phyloP scores from a whole-genome alignment of 139 green algal species.

The Asterochloris sp. region DNA sequence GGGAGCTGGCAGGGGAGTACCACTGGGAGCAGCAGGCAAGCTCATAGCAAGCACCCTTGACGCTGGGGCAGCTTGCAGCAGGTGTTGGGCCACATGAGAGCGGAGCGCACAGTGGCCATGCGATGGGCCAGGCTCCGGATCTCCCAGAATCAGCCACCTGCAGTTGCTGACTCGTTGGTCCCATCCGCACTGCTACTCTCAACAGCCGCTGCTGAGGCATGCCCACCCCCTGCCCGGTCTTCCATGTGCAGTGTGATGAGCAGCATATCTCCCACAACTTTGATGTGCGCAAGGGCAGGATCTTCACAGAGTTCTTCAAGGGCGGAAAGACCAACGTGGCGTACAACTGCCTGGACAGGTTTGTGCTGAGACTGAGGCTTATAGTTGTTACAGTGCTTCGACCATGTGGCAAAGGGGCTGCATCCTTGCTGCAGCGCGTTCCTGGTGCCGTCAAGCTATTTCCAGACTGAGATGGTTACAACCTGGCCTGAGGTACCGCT shows the following conservation, averaged over 20 bases:
- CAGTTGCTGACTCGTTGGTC: neutral
- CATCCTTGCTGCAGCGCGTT: too few species aligned
- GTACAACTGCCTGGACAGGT: slow-evolving; percentile 77
- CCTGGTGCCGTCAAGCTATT: neutral
- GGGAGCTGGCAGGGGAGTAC: slow-evolving; percentile 77
- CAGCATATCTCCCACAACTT: slow-evolving; percentile 53
- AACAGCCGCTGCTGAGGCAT: neutral
- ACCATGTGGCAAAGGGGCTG: neutral
- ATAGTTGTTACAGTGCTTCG: neutral
- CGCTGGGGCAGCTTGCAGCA: neutral
- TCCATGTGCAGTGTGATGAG: slow-evolving; percentile 30
- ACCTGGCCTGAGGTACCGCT: too few species aligned
- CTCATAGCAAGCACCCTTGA: neutral
- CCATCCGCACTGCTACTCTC: neutral
- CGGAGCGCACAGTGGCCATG: too few species aligned
- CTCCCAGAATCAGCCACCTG: too few species aligned
- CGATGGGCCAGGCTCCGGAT: too few species aligned
- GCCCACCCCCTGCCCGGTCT: neutral
- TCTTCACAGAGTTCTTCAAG: slow-evolving; percentile 64
- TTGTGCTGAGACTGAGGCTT: neutral
- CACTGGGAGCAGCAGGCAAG: slow-evolving; percentile 81
- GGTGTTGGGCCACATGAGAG: too few species aligned
- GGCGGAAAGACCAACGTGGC: slow-evolving; percentile 69
- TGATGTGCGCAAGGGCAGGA: slow-evolving; percentile 51
- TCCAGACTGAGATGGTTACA: too few species aligned